Conservation (phyloP, 1,139 yeast genomes). For the Taiozyma onychis region DNA sequence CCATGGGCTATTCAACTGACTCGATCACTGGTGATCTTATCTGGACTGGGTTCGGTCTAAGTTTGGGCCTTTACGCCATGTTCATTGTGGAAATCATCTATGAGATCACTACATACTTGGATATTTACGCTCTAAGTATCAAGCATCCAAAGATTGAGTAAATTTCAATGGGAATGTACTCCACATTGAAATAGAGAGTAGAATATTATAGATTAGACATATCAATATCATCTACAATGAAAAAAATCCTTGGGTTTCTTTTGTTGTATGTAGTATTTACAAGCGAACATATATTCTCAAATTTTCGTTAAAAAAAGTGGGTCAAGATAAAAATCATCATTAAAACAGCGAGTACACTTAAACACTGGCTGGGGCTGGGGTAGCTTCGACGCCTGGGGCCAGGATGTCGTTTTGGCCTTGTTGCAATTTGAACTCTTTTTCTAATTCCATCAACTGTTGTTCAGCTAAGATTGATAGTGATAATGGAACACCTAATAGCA, state of each 20-base stretch:
- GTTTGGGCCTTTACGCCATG: conserved; percentile 71
- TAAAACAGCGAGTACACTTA: conserved; percentile 1
- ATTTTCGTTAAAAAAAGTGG: neutral
- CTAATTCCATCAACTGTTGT: conserved; percentile 91
- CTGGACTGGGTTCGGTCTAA: conserved; percentile 72
- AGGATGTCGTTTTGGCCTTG: conserved; percentile 80
- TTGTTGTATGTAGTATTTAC: neutral
- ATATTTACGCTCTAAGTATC: conserved; percentile 79
- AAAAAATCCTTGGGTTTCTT: neutral
- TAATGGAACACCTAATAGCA: conserved; percentile 89
- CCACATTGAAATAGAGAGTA: neutral
- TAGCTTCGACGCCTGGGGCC: conserved; percentile 62
- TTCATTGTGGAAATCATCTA: conserved; percentile 77
- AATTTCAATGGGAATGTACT: neutral
- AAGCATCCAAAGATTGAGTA: conserved; percentile 62
- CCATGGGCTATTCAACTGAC: conserved; percentile 34
- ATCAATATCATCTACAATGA: neutral
- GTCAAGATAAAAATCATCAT: neutral
- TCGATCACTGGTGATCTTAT: conserved; percentile 43
- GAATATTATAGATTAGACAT: neutral
- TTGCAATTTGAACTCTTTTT: conserved; percentile 83
- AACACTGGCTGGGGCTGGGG: conserved; percentile 22
- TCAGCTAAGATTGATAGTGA: conserved; percentile 86
- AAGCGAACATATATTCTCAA: neutral
- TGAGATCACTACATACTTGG: conserved; percentile 79